Evolutionary conservation across 2,329 filamentous ascomycete species (phyloP).

Genomic region (Colletotrichum euphorbiae): DNA sequence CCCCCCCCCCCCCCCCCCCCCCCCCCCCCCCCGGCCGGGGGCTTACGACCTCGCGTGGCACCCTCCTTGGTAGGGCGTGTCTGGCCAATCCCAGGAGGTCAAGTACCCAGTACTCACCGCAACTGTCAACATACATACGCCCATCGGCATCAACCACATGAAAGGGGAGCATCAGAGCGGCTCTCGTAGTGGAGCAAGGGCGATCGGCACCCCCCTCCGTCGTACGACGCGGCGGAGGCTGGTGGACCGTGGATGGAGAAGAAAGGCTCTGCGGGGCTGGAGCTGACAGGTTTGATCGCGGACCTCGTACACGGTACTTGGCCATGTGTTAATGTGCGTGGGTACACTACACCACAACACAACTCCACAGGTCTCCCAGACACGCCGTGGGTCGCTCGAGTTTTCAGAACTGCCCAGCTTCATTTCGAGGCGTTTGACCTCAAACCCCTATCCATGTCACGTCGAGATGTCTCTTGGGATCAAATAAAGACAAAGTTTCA

Average conservation of each 20-base stretch:
- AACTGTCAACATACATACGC: neutral
- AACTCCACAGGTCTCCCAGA: neutral
- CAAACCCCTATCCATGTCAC: constrained; percentile 12
- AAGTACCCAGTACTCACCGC: constrained; percentile 18
- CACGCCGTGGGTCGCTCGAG: constrained; percentile 1
- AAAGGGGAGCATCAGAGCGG: neutral
- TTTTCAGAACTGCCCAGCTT: constrained; percentile 4
- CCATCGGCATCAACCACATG: no score
- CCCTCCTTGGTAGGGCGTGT: neutral
- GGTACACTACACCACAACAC: no score
- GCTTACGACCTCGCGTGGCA: constrained; percentile 21
- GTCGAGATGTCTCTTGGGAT: neutral
- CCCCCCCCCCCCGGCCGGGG: no score
- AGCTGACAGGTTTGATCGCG: constrained; percentile 7
- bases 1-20: no score
- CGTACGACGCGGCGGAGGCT: constrained; percentile 15
- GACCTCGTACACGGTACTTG: constrained; percentile 15
- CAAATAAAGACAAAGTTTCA: constrained; percentile 15
- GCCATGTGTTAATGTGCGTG: constrained; percentile 19
- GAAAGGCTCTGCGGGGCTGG: constrained; percentile 5
- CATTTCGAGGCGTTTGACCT: constrained; percentile 18
- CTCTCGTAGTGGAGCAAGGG: constrained; percentile 20
- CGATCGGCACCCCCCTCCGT: constrained; percentile 36
- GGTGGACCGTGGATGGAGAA: no score
- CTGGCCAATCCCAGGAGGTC: constrained; percentile 1